Base-by-base conservation (phyloP, 225 moss, liverwort and hornwort species). In the Polytrichum commune region DNA sequence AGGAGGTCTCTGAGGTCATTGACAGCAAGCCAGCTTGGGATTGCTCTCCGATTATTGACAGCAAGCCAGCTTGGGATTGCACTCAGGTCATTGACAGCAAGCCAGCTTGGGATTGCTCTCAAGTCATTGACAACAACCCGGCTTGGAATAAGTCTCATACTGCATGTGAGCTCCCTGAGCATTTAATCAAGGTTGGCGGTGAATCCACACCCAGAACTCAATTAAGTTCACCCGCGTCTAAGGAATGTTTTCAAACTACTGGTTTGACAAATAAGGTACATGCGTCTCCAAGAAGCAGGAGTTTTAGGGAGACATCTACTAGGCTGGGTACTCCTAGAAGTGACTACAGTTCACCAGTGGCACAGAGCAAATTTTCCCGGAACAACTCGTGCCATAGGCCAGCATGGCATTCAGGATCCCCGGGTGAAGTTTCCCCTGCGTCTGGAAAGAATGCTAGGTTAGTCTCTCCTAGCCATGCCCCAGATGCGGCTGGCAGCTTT, bases 401-500 rank as follows among this genome's bases (percentile, higher is more conserved):
- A 64, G 78, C 81, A 55, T 84, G 87, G 86, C 78, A 75, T 18
- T 65, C 23, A 8, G 46, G 66, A 22, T 83, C 83, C 32, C 80
- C 86, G 35, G 68, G 80, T 70, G 66, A 81, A 27, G 29, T 70
- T 27, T 70, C 84, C 57, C 75, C 79, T 62, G 74, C 66, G 5
- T 81, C 77, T 62, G 81, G 74, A 24, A 84, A 65, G 74, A 70
- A 70, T 25, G 60, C 53, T 1, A 84, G 56, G 60, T 20, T 55
- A 27, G 55, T 72, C 56, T 76, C 74, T 72, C 79, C 79, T 3
- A 84, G 79, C 28, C 74, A 87, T 72, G 76, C 79, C 13, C 78
- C 87, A 70, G 78, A 87, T 77, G 60, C 70, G 26, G 75, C 70
- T 75, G 86, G 80, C 13, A 75, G 77, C 29, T 86, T 83, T 54